Conservation (phyloP, 2,329 filamentous ascomycete genomes). For the Aspergillus terreus region DNA sequence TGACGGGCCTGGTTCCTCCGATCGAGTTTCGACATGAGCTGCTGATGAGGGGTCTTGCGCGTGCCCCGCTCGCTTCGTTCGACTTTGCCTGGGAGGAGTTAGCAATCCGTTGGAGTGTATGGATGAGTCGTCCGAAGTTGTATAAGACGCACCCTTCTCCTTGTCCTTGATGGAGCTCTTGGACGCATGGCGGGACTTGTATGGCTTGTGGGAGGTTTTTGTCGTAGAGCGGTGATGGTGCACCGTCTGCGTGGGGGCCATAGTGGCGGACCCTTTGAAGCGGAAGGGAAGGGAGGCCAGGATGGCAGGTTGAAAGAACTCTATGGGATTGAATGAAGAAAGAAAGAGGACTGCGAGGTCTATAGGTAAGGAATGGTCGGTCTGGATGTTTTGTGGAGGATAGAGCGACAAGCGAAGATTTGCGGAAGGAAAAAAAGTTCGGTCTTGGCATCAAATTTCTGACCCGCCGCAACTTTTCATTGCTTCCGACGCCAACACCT, state of each 20-base stretch:
- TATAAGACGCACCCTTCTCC: constrained; percentile 63
- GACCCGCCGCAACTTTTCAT: not conserved
- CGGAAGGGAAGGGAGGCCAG: constrained; percentile 68
- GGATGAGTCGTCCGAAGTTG: too few relatives aligned
- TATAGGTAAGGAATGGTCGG: not conserved
- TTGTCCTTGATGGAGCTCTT: constrained; percentile 83
- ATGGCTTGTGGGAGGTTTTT: constrained; percentile 81
- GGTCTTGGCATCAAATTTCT: constrained; percentile 37
- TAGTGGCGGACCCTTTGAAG: constrained; percentile 74
- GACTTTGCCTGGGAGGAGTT: constrained; percentile 63
- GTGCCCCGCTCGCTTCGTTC: constrained; percentile 65
- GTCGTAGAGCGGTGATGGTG: constrained; percentile 90
- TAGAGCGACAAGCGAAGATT: constrained; percentile 19
- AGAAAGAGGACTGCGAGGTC: not conserved
- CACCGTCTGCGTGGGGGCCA: constrained; percentile 64
- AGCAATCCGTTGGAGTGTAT: not conserved
- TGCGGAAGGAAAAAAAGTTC: constrained; percentile 26
- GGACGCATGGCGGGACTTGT: constrained; percentile 86
- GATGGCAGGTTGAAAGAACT: constrained; percentile 10
- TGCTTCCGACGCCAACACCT: constrained; percentile 15
- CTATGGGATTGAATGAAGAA: constrained; percentile 5
- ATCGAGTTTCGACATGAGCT: constrained; percentile 96
- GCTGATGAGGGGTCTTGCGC: constrained; percentile 88
- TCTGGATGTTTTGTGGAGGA: not conserved
- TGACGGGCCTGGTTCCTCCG: constrained; percentile 93